Base-by-base conservation (phyloP, 345 rosid genomes). In the Hibiscus trionum region DNA sequence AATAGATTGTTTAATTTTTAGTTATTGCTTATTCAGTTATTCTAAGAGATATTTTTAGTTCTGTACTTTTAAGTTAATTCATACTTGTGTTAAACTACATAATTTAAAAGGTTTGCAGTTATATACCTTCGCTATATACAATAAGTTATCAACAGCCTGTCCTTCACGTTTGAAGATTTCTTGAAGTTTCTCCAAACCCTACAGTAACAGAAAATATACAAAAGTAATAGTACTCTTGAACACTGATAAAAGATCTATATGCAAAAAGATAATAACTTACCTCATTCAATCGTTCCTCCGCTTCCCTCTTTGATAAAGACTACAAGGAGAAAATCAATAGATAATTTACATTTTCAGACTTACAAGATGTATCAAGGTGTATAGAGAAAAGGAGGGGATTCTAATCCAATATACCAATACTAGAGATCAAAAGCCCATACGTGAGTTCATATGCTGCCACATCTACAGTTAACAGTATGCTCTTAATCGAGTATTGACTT, bases 301-400 rank as follows among this genome's bases (percentile, higher is more conserved):
- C 99, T 72, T 95, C 99, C 76, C 83, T 80, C 77, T 92, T 95
- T 49, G 96, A 83, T 75, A 70, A 75, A 66, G 97, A 86, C 99
- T 95, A 85, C 78, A 73, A 75, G 24, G 69, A 61, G 56, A 46
- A 46, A 12, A 60, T 62, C 35, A 50, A 49, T 46, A 70, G 66
- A 24, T 50, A 3, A 60, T 49, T 64, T 39, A 19, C 49, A 52
- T 15, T 19, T 11, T 15, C 33, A 42, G 67, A 62, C 17, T 4
- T 42, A 39, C 52, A 24, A 52, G 17, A 4, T 61, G 24, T 33
- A 61, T 50, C n/a, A 12, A 14, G 0, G 11, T 12, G 4, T 4
- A 7, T 9, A 11, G 9, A 19, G 47, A 62, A 1, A 8, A 21
- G 8, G 21, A 24, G 19, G 7, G 11, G 49, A 44, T 1, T 62